Conservation (phyloP, 192 early-diverging fungal genomes). For the Coemansia sp. region DNA sequence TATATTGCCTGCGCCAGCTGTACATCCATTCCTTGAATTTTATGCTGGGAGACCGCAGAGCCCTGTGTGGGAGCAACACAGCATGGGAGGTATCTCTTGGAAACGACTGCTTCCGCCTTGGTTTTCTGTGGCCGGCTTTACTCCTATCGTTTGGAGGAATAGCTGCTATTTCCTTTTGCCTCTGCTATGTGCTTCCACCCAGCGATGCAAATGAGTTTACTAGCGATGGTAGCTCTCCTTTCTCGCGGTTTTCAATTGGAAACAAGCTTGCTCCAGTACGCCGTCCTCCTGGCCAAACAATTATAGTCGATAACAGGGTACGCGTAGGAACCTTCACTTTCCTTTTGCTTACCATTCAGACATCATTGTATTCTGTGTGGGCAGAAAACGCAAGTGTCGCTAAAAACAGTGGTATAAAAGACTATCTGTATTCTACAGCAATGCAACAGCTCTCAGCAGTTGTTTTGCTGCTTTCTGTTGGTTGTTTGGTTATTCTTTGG, state of each 20-base stretch:
- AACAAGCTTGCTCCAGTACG: too few species aligned
- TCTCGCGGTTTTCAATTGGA: too few species aligned
- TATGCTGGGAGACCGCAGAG: background rate
- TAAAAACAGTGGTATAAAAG: background rate
- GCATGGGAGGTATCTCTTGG: background rate
- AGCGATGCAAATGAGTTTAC: too few species aligned
- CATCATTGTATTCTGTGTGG: conserved; percentile 11
- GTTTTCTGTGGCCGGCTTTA: conserved; percentile 22
- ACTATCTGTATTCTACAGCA: background rate
- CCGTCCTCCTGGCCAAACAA: too few species aligned
- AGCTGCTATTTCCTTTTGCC: conserved; percentile 4
- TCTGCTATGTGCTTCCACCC: too few species aligned
- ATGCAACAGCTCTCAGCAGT: conserved; percentile 5
- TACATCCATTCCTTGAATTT: too few species aligned
- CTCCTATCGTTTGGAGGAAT: background rate
- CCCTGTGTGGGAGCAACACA: background rate
- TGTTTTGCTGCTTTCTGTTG: background rate
- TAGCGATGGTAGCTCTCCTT: too few species aligned
- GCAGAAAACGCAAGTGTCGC: background rate
- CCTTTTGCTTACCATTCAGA: conserved; percentile 6
- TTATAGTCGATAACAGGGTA: conserved; percentile 29
- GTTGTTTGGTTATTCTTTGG: background rate
- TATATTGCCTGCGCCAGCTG: too few species aligned
- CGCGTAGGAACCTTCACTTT: background rate
- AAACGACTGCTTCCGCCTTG: conserved; percentile 11